Evolutionary conservation across 2,329 filamentous ascomycete genomes (phyloP), one percentile per base, ranked within the genome.

Genomic region (Rhexocercosporidium sp.): DNA sequence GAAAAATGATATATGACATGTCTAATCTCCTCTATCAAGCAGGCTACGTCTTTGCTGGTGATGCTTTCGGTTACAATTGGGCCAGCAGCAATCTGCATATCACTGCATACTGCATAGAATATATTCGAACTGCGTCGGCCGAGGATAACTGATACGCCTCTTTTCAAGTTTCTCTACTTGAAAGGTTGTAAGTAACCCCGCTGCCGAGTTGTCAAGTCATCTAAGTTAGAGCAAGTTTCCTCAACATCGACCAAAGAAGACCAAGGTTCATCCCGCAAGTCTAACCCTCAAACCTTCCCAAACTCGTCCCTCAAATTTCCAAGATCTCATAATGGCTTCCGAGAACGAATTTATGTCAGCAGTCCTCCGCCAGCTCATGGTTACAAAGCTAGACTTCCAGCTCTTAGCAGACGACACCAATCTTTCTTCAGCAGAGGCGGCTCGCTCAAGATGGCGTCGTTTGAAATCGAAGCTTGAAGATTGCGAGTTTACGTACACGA

Each of bases 381-480:
- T 59, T 5, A 59, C 37, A 1, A 41, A 59, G 39, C 22, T 59
- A 5, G 54, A 59, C 18, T 59, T 41, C 39, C 34, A 59, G 16
- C 56, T 34, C 6, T 14, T 59, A 22, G 34, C 56, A 11, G 39
- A 44, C 20, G 56, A 59, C 37, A 59, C 25, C 1, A 37, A 22
- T 41, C 56, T 59, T 16, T 44, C 56, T 11, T 44, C 37, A 8
- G 37, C 56, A 5, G 56, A 59, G 8, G 56, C 56, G 18, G 56
- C 56, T 41, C 56, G 56, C 9, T 59, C 56, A 9, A 34, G 56
- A 59, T 59, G 37, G 56, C 34, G 37, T 11, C 56, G 56, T n/a
- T 44, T 59, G 56, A 59, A 59, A 5, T 20, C 14, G 3, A 59
- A 59, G 5, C 39, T 59, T 27, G 56, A 59, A n/a, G 22, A 6